Evolutionary conservation across 768 basidiomycete species (phyloP).

Genomic region (Solioccasus polychromus): DNA sequence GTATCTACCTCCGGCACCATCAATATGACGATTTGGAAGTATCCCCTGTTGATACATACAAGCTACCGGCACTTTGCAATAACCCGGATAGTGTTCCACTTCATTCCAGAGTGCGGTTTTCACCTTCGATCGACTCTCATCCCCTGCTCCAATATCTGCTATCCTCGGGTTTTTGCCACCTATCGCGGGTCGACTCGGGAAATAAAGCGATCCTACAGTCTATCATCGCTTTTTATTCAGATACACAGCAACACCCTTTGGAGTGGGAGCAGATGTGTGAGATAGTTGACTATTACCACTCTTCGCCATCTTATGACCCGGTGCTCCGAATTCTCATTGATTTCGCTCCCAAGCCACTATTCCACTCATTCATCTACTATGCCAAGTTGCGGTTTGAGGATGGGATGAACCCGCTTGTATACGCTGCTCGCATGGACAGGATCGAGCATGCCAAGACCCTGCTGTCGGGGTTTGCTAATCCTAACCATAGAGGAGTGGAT

Average conservation of each 20-base stretch:
- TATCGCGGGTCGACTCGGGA: neutral
- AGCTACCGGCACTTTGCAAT: neutral
- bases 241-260: neutral
- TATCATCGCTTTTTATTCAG: neutral
- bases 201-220: neutral
- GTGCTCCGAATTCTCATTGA: neutral
- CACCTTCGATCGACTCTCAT: neutral
- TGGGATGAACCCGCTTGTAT: constrained; percentile 3
- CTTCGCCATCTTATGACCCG: constrained; percentile 1
- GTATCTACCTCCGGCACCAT: neutral
- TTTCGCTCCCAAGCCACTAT: neutral
- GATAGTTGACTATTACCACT: neutral
- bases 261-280: constrained; percentile 4
- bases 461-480: neutral
- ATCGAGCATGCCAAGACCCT: neutral
- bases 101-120: neutral
- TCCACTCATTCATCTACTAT: neutral
- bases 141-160: constrained; percentile 7
- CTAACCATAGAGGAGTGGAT: neutral
- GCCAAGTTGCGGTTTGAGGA: neutral
- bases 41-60: neutral
- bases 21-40: neutral
- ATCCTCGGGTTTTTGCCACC: constrained; percentile 1
- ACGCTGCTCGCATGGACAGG: neutral
- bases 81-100: too few species aligned